Evolutionary conservation across 768 basidiomycete species (phyloP).

Genomic region (Phlebiopsis flavidoalba): DNA sequence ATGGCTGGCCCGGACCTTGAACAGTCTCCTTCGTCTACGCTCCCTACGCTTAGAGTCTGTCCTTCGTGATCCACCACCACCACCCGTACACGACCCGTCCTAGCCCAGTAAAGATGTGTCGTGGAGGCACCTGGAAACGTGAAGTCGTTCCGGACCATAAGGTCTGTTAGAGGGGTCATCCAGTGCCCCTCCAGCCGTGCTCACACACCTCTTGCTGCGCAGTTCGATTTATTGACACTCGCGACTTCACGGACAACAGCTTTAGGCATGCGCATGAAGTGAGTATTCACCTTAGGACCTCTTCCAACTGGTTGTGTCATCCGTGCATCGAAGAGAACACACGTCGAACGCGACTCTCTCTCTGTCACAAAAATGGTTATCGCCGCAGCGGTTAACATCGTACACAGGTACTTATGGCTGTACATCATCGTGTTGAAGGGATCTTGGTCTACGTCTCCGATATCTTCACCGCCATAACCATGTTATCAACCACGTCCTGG

Average conservation of each 20-base stretch:
- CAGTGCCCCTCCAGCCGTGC: background rate
- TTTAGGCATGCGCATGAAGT: conserved; percentile 88
- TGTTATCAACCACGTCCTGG: conserved; percentile 90
- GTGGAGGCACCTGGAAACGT: conserved; percentile 89
- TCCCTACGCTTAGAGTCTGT: conserved; percentile 11
- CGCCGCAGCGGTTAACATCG: conserved; percentile 3
- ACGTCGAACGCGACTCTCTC: background rate
- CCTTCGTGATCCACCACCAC: conserved; percentile 14
- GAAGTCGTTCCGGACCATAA: conserved; percentile 98
- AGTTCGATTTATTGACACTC: conserved; percentile 97
- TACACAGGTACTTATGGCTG: conserved; percentile 79
- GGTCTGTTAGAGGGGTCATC: conserved; percentile 37
- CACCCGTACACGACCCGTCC: conserved; percentile 15
- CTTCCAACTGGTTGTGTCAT: background rate
- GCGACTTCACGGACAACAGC: conserved; percentile 87
- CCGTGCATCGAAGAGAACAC: background rate
- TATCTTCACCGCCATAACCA: conserved; percentile 95
- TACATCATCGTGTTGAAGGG: conserved; percentile 94
- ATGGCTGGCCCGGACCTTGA: conserved; percentile 41
- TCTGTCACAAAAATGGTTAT: background rate
- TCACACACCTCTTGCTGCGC: conserved; percentile 1
- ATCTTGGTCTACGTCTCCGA: conserved; percentile 94
- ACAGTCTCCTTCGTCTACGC: conserved; percentile 14
- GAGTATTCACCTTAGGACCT: conserved; percentile 9
- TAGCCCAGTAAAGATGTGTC: conserved; percentile 44